A percentile compares a stretch with the other conserved stretches of the same genome.
phyloP scores from a whole-genome alignment of 805 yeast genomes.

The Wickerhamiella australiensis region DNA sequence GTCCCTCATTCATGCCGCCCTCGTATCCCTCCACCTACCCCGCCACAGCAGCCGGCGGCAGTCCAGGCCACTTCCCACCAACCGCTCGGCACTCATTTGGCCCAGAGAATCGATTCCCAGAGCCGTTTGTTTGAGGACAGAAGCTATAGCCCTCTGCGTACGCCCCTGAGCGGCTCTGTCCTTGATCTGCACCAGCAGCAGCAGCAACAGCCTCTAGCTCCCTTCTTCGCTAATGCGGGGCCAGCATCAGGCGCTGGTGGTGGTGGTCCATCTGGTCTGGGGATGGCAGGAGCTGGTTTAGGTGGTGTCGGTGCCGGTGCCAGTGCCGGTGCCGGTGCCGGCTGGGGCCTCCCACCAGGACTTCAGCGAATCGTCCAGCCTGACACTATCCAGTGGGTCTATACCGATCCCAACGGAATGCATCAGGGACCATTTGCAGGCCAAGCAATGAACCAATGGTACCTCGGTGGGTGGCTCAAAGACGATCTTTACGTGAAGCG shows the following conservation, averaged over 20 bases:
- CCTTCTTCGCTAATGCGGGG: background rate
- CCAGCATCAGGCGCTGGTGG: background rate
- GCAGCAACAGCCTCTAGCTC: background rate
- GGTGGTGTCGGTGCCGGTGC: background rate
- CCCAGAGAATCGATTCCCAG: constrained; percentile 7
- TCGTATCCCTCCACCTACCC: constrained; percentile 8
- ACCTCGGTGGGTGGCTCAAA: constrained; percentile 44
- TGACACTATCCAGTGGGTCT: constrained; percentile 49
- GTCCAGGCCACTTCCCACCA: background rate
- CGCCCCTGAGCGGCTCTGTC: background rate
- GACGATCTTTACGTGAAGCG: constrained; percentile 47
- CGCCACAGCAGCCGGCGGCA: background rate
- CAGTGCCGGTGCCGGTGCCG: background rate
- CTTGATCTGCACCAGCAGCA: background rate
- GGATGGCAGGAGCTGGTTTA: background rate
- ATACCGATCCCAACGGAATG: constrained; percentile 55
- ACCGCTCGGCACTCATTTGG: background rate
- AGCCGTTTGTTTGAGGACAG: constrained; percentile 4
- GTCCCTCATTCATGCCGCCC: constrained; percentile 12
- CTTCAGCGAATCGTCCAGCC: constrained; percentile 26
- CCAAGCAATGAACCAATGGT: constrained; percentile 68
- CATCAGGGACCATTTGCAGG: constrained; percentile 79
- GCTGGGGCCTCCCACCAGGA: constrained; percentile 13
- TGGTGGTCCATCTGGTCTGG: background rate
- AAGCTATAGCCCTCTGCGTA: background rate